phyloP scores from a whole-genome alignment of 2,329 filamentous ascomycete species.

The Nemania diffusa region DNA sequence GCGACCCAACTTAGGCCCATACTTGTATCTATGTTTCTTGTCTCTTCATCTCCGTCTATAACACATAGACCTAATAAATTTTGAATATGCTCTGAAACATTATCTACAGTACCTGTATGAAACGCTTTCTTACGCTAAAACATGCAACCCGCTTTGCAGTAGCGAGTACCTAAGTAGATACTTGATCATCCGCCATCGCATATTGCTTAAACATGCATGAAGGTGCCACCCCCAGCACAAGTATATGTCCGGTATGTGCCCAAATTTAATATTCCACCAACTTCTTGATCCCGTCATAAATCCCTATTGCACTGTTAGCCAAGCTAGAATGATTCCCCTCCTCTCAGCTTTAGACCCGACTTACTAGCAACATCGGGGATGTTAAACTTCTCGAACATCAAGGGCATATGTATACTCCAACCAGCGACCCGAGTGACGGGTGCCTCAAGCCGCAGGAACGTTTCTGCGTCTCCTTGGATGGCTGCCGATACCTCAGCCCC shows the following conservation, averaged over 20 bases:
- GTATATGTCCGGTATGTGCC: not conserved
- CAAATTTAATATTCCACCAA: slow-evolving; percentile 69
- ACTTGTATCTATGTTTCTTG: no score
- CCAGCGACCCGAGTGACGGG: slow-evolving; percentile 86
- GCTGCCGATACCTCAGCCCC: slow-evolving; percentile 90
- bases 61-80: no score
- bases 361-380: slow-evolving; percentile 87
- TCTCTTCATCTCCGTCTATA: no score
- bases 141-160: not conserved
- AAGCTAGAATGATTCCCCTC: not conserved
- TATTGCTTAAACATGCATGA: not conserved
- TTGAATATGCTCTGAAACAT: no score
- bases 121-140: not conserved
- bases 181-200: not conserved
- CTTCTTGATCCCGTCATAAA: slow-evolving; percentile 77
- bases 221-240: not conserved
- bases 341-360: slow-evolving; percentile 53
- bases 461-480: slow-evolving; percentile 80
- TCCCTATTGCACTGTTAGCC: slow-evolving; percentile 60
- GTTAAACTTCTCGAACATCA: slow-evolving; percentile 83
- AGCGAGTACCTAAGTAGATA: not conserved
- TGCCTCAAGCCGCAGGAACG: slow-evolving; percentile 85
- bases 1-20: no score
- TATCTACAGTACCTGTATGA: not conserved
- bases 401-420: slow-evolving; percentile 86